Evolutionary conservation across 78 protist species (phyloP), one percentile per base, ranked within the genome.

Genomic region (Chrysochromulina tobinii): DNA sequence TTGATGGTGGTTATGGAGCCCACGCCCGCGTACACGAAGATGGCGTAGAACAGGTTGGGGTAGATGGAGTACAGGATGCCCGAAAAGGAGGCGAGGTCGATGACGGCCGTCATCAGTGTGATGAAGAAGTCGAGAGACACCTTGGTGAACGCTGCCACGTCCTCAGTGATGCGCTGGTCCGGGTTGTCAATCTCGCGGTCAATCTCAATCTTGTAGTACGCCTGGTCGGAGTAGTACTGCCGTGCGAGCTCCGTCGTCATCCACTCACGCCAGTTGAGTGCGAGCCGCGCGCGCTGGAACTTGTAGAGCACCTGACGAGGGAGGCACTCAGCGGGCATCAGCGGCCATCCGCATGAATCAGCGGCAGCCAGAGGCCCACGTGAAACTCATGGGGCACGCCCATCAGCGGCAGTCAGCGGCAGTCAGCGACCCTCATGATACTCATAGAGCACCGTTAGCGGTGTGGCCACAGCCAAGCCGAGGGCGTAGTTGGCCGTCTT

Each of bases 131-230:
- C 91, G 55, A 88, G 91, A 0, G 91, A 88, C 54, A 88, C 91
- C 12, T n/a, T 23, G 11, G 84, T 67, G 81, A 88, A 88, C 20
- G 64, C 61, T 25, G 5, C 3, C n/a, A 66, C 85, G 67, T 92
- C 94, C 51, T 87, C 92, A 3, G 92, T 48, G n/a, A 92, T 61
- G 18, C 94, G 91, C 88, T 92, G 94, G 84, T 92, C 94, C 14
- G 94, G 94, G 89, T 92, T 92, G 91, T 92, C 94, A 23, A 92
- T 21, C 50, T 11, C 88, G 38, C 88, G n/a, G 15, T 79, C 59
- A 9, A 79, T 79, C 86, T 79, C 59, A 51, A 69, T n/a, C 79
- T 1, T 25, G 79, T 69, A 38, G 54, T 38, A 38, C 27, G 23
- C 21, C 61, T 54, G 64, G 48, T 79, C 48, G 27, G 57, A 27